A percentile compares a stretch with the other conserved stretches of the same genome.
These are phyloP conservation scores for Astrocystis sublimbata DNA, from an alignment of 495 filamentous ascomycete genomes.

Conservation along the genomic window DNA sequence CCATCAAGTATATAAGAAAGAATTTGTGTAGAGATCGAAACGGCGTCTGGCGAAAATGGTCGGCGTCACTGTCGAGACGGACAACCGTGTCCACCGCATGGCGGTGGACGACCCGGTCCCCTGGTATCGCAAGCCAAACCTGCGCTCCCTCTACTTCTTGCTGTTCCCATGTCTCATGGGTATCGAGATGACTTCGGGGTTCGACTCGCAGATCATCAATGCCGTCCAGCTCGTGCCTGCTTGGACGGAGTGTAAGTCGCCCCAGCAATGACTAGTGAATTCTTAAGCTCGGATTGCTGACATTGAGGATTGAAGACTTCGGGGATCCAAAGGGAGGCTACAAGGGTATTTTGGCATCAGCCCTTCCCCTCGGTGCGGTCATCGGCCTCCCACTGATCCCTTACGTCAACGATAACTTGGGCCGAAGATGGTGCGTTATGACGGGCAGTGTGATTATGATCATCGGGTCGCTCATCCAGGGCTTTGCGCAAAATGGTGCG, in stretches of 20 bases:
- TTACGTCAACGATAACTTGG: slow-evolving; percentile 55
- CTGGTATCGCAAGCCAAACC: slow-evolving; percentile 66
- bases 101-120: slow-evolving; percentile 54
- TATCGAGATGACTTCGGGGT: slow-evolving; percentile 71
- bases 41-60: slow-evolving; percentile 38
- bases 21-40: neutral
- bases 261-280: slow-evolving; percentile 22
- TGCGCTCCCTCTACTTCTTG: slow-evolving; percentile 60
- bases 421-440: slow-evolving; percentile 60
- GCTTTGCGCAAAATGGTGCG: slow-evolving; percentile 49
- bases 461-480: slow-evolving; percentile 59
- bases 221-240: slow-evolving; percentile 61
- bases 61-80: slow-evolving; percentile 33
- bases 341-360: slow-evolving; percentile 48
- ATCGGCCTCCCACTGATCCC: slow-evolving; percentile 61
- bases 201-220: slow-evolving; percentile 73
- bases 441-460: slow-evolving; percentile 60
- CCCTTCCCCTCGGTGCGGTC: slow-evolving; percentile 47
- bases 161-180: slow-evolving; percentile 69
- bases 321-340: slow-evolving; percentile 46
- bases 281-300: neutral
- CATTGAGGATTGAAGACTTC: slow-evolving; percentile 36
- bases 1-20: no score
- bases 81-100: slow-evolving; percentile 55
- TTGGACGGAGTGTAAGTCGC: slow-evolving; percentile 58